Evolutionary conservation across 345 rosid genomes (phyloP), one percentile per base, ranked within the genome.

Genomic region (Nasturtium officinale): DNA sequence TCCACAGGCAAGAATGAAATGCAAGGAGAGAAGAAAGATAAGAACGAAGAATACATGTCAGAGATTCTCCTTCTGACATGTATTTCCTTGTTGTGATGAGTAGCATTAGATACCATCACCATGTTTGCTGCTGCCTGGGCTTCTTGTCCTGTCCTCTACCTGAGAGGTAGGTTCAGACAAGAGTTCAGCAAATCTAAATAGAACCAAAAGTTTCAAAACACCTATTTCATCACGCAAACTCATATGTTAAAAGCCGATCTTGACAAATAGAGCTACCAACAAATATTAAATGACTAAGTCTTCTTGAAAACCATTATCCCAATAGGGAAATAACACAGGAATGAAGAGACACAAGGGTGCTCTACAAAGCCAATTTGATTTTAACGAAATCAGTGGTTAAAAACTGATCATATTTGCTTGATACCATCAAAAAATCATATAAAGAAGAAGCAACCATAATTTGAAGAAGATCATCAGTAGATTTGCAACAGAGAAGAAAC

Each of bases 1-100:
- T 37, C 23, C 45, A 62, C 13, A 56, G 4, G 67, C n/a, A 64
- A 46, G 48, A 21, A 57, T 57, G 28, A 61, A 9, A 29, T 23
- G 60, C 1, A 11, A 65, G 9, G n/a, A 42, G 9, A 59, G 52
- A 35, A 15, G 20, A 46, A 38, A 5, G 11, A 73, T 47, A 7
- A 15, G 11, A 25, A 62, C 0, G 68, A 78, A 67, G 65, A 32
- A 58, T 88, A 95, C 97, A 83, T 90, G 80, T 80, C 88, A 53
- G 85, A 74, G 28, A 95, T 86, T 73, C 86, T 85, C 82, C 85
- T 83, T 77, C 99, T 85, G 65, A 87, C 79, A 57, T 82, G 42
- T 16, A 91, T 84, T 82, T 91, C 97, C 82, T 75, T 89, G 76
- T 67, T 78, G 42, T 84, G 87, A 51, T 87, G 86, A 53, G 76